phyloP scores from a whole-genome alignment of 805 yeast species.

The Suhomyces pyralidae region DNA sequence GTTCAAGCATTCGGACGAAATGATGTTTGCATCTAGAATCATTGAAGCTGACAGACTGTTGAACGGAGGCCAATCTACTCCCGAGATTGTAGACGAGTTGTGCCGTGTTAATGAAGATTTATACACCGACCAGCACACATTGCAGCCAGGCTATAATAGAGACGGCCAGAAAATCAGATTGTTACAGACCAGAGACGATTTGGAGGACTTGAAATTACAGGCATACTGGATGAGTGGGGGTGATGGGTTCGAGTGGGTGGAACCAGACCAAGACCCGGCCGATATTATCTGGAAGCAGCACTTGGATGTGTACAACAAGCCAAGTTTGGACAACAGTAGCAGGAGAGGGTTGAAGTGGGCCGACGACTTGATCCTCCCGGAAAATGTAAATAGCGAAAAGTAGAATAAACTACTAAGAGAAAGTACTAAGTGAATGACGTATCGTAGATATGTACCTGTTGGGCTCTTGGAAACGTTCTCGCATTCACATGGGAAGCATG shows the following conservation, averaged over 20 bases:
- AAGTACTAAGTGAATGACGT: too few relatives aligned
- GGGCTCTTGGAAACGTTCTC: too few relatives aligned
- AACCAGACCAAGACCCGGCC: slow-evolving; percentile 89
- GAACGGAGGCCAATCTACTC: slow-evolving; percentile 40
- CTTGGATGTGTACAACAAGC: slow-evolving; percentile 20
- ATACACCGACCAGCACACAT: slow-evolving; percentile 20
- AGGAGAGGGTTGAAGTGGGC: slow-evolving; percentile 36
- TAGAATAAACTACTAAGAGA: too few relatives aligned
- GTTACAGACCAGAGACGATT: slow-evolving; percentile 43
- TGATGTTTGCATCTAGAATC: slow-evolving; percentile 61
- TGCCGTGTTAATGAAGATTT: slow-evolving; percentile 30
- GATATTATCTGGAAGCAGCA: slow-evolving; percentile 46
- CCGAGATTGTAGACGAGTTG: slow-evolving; percentile 35
- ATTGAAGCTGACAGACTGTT: slow-evolving; percentile 62
- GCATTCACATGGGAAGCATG: too few relatives aligned
- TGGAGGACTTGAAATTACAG: slow-evolving; percentile 64
- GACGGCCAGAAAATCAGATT: slow-evolving; percentile 40
- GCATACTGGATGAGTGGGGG: slow-evolving; percentile 89
- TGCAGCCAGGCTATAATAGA: slow-evolving; percentile 33
- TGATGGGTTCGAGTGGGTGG: slow-evolving; percentile 84
- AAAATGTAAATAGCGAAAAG: background rate
- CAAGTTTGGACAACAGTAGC: slow-evolving; percentile 14
- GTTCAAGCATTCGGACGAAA: slow-evolving; percentile 64
- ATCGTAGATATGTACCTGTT: too few relatives aligned
- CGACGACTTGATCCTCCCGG: slow-evolving; percentile 27